Conservation (phyloP, 352 stramenopile species). For the Phytophthora vignae region DNA sequence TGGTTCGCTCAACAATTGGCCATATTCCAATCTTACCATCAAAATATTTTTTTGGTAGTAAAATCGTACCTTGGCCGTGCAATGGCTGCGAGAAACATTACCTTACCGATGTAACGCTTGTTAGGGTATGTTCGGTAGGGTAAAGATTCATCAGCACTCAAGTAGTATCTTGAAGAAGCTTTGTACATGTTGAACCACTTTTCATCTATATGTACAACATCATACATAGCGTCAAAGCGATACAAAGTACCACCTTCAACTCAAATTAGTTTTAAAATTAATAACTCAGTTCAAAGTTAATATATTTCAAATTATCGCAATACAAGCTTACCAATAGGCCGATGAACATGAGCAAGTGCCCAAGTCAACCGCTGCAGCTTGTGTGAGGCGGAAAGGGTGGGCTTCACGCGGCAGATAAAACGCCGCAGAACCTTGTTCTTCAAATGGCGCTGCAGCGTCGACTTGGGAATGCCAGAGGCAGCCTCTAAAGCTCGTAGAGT, state of each 20-base stretch:
- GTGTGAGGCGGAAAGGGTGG: not conserved
- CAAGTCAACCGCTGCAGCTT: slow-evolving; percentile 7
- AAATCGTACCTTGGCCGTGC: slow-evolving; percentile 16
- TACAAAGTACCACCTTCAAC: slow-evolving; percentile 3
- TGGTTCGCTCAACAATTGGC: slow-evolving; percentile 9
- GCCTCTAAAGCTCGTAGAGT: not conserved
- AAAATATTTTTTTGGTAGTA: slow-evolving; percentile 9
- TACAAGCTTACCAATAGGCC: not conserved
- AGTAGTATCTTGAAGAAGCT: too few species aligned
- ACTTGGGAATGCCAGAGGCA: not conserved
- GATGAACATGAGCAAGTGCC: slow-evolving; percentile 9
- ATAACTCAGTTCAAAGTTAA: too few species aligned
- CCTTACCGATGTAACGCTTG: too few species aligned
- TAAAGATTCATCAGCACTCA: too few species aligned
- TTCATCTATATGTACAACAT: slow-evolving; percentile 6
- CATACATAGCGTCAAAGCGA: slow-evolving; percentile 14
- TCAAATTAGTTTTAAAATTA: too few species aligned
- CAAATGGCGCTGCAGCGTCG: not conserved
- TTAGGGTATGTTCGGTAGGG: too few species aligned
- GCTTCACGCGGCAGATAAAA: not conserved
- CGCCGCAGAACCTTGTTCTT: not conserved
- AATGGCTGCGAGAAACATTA: slow-evolving; percentile 17
- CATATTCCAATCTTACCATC: slow-evolving; percentile 32
- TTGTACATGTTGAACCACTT: not conserved
- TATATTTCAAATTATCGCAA: too few species aligned